Base-by-base conservation (phyloP, 495 filamentous ascomycete genomes). In the Trichoderma parareesei region DNA sequence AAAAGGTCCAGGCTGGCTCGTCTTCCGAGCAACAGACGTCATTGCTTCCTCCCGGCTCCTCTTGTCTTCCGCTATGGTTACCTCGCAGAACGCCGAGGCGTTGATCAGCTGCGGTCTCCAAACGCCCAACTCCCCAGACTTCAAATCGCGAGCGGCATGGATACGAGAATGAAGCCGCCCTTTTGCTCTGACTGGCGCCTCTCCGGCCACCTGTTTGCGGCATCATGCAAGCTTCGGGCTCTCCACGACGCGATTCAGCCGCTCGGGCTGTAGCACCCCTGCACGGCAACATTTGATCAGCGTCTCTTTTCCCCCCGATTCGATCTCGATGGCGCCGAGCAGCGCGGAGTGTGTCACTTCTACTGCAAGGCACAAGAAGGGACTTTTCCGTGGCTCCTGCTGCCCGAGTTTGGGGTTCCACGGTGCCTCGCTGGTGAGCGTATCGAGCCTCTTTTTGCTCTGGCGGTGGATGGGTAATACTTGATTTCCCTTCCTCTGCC, bases 211-310 rank as follows among this genome's bases (percentile, higher is more conserved):
- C 4, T 57, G 53, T 57, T 37, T 57, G 27, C 27, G 11, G 8
- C 33, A 37, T 37, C 53, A 13, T 13, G 27, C 27, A 57, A 16
- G 11, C 18, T 55, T 57, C 27, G 53, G 20, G 20, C 10, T 33
- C 53, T 35, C 53, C 20, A 57, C 11, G 33, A 38, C 53, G 53
- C 53, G 16, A 37, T 57, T 57, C 53, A 37, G 53, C 53, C 53
- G 53, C 27, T 35, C 37, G 53, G 14, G 53, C 27, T 20, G 53
- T 14, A 10, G 27, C 20, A 57, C 53, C 20, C 27, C 53, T 38
- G 27, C 53, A 16, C 20, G 14, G 27, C 27, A 14, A 33, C 20
- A 8, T 49, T 49, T 7, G 6, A 2, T 41, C 40, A 27, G 43
- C 43, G 43, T 46, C 43, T 46, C 43, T 16, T 18, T 18, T 35